These are phyloP conservation scores for Mycosphaerelloides madeirae DNA, from an alignment of 2,329 filamentous ascomycete genomes.

Conservation along the genomic window DNA sequence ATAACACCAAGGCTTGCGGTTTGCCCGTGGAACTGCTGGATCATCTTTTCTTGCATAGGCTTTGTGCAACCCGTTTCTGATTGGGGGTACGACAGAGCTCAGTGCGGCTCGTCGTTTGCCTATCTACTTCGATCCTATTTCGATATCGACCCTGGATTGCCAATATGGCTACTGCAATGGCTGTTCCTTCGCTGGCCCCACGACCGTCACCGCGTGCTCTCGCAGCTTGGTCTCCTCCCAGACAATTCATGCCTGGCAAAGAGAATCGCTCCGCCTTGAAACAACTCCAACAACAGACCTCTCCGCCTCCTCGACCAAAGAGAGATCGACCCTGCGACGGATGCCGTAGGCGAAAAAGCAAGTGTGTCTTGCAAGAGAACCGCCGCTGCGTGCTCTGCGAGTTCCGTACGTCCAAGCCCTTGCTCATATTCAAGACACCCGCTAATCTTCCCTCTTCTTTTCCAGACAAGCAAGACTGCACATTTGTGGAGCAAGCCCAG, in stretches of 20 bases:
- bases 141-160: constrained; percentile 11
- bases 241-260: constrained; percentile 39
- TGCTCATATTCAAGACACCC: background rate
- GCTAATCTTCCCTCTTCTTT: background rate
- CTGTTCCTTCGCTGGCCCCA: constrained; percentile 44
- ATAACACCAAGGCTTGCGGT: constrained; percentile 16
- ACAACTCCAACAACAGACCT: constrained; percentile 26
- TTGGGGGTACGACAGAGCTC: constrained; percentile 11
- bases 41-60: constrained; percentile 11
- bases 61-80: constrained; percentile 9
- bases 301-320: constrained; percentile 23
- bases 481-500: constrained; percentile 69
- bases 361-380: constrained; percentile 74
- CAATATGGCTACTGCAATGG: constrained; percentile 45
- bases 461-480: constrained; percentile 65
- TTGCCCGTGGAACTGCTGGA: constrained; percentile 9
- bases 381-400: constrained; percentile 70
- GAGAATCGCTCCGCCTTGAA: constrained; percentile 38
- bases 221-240: constrained; percentile 41
- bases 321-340: constrained; percentile 58
- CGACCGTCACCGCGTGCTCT: constrained; percentile 44
- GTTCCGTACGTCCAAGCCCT: constrained; percentile 41
- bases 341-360: constrained; percentile 67
- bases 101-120: constrained; percentile 8
- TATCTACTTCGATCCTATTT: constrained; percentile 15